Conservation (phyloP, 108 stramenopile species). For the Fragilaria radians region DNA sequence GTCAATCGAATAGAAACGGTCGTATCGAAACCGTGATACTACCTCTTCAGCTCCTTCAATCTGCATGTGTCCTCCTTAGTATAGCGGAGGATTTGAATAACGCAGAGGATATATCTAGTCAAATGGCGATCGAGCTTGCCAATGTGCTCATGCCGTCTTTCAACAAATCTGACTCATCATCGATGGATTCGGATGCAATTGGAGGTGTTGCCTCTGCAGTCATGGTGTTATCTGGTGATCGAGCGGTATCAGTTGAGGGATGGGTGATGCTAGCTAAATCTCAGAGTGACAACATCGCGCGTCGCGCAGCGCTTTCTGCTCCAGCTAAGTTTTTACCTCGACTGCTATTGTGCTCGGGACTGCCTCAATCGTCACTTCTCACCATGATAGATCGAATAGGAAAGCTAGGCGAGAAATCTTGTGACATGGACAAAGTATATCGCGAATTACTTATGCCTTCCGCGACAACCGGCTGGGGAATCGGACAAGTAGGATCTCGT, state of each 20-base stretch:
- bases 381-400: constrained; percentile 65
- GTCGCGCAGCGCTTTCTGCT: constrained; percentile 52
- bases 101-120: not conserved
- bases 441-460: constrained; percentile 43
- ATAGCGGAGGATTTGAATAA: constrained; percentile 23
- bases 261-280: constrained; percentile 72
- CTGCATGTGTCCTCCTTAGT: constrained; percentile 41
- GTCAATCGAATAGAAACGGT: not conserved
- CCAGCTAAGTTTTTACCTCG: constrained; percentile 56
- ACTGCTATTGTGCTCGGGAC: constrained; percentile 69
- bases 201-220: constrained; percentile 47
- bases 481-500: constrained; percentile 36
- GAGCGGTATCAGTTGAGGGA: constrained; percentile 50
- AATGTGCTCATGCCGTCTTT: constrained; percentile 22
- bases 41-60: constrained; percentile 27
- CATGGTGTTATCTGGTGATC: constrained; percentile 11
- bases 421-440: constrained; percentile 29
- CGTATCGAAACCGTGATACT: no score
- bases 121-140: no score
- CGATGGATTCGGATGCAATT: constrained; percentile 3
- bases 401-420: constrained; percentile 38
- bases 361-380: constrained; percentile 43
- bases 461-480: constrained; percentile 61
- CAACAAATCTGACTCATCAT: constrained; percentile 9
- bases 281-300: constrained; percentile 48